phyloP scores from a whole-genome alignment of 768 basidiomycete genomes.

The Scleroderma citrinum region DNA sequence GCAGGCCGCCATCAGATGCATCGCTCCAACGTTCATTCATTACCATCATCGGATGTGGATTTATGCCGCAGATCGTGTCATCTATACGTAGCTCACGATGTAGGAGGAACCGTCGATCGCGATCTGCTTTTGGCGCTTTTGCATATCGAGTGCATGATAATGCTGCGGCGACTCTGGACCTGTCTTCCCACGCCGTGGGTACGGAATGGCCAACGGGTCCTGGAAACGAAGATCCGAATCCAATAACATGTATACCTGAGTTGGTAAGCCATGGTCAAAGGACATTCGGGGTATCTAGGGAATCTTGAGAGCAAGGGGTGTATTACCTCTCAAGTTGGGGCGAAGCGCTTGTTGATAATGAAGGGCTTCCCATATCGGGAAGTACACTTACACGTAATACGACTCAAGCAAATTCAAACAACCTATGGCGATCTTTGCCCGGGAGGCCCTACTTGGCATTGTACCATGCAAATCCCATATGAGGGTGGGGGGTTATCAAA shows the following conservation, averaged over 20 bases:
- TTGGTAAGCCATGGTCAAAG: too few species aligned
- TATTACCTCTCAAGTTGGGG: background rate
- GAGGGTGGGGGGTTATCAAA: background rate
- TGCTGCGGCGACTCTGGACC: background rate
- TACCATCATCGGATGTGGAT: background rate
- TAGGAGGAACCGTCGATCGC: background rate
- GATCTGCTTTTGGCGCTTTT: background rate
- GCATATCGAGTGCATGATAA: background rate
- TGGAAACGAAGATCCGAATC: too few species aligned
- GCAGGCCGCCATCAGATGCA: too few species aligned
- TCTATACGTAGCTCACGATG: background rate
- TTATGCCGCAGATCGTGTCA: background rate
- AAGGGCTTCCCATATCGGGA: background rate
- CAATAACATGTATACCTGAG: too few species aligned
- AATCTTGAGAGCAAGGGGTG: too few species aligned
- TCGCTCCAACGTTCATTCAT: background rate
- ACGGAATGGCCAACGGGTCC: background rate
- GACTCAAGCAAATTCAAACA: background rate
- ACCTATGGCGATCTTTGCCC: constrained; percentile 1
- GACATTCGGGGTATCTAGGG: background rate
- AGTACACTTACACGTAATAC: background rate
- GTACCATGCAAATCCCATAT: background rate
- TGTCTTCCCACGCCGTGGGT: background rate
- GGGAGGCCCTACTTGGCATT: background rate
- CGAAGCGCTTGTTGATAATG: background rate